These are phyloP conservation scores for Diphasiastrum complanatum DNA, from an alignment of 83 land plant genomes.

Conservation along the genomic window DNA sequence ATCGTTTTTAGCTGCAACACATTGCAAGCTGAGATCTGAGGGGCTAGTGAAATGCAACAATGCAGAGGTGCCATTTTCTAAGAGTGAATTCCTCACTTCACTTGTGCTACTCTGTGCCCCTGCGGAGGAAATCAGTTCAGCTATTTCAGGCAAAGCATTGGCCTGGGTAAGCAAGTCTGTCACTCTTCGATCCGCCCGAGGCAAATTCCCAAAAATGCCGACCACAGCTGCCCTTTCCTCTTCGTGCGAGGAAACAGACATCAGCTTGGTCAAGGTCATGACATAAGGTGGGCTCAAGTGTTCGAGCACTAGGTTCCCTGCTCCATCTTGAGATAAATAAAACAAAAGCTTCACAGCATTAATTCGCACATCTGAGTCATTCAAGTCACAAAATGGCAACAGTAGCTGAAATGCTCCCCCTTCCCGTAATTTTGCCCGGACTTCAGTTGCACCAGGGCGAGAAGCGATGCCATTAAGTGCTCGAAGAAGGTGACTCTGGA, in stretches of 20 bases:
- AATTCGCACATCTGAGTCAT: conserved; percentile 27
- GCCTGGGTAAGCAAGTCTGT: conserved; percentile 43
- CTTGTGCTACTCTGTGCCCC: conserved; percentile 12
- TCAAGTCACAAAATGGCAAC: conserved; percentile 39
- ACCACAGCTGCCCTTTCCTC: conserved; percentile 51
- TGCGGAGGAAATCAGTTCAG: conserved; percentile 14
- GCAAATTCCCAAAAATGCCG: conserved; percentile 51
- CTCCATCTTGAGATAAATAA: conserved; percentile 48
- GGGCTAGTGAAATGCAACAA: conserved; percentile 47
- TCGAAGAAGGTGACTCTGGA: conserved; percentile 48
- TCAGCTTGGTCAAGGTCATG: conserved; percentile 35
- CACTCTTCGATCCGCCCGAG: conserved; percentile 26
- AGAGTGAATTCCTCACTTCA: conserved; percentile 19
- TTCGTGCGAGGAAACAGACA: conserved; percentile 34
- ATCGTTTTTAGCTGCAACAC: conserved; percentile 35
- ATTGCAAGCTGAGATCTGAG: conserved; percentile 33
- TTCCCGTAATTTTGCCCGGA: conserved; percentile 41
- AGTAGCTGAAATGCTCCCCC: conserved; percentile 52
- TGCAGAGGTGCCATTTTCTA: conserved; percentile 49
- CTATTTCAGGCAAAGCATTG: conserved; percentile 38
- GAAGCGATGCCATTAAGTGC: conserved; percentile 48
- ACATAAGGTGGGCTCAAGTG: conserved; percentile 32
- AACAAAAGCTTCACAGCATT: conserved; percentile 50
- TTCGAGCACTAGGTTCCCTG: conserved; percentile 35
- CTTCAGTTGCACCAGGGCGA: conserved; percentile 28